Percentiles rank a stretch among this genome's conserved stretches.
Evolutionary conservation across 2,329 filamentous ascomycete genomes (phyloP).

Genomic region (Ceratocystis huliohia): DNA sequence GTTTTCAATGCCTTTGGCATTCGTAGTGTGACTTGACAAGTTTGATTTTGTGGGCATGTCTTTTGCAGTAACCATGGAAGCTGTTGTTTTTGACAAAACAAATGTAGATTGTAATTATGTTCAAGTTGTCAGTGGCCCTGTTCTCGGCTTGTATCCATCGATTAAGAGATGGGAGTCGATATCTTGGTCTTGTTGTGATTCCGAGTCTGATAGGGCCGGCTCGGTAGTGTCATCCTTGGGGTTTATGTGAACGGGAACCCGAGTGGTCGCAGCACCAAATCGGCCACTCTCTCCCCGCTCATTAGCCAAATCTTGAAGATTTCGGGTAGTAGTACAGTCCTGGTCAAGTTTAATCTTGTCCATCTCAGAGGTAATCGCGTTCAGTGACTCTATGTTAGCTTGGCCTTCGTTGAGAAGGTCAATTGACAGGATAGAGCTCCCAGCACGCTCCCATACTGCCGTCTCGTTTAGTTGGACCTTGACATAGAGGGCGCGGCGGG

Average conservation of each 20-base stretch:
- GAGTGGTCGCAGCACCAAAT: constrained; percentile 19
- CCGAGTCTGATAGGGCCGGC: not conserved
- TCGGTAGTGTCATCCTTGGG: constrained; percentile 13
- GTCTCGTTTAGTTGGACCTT: constrained; percentile 78
- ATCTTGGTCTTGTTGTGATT: constrained; percentile 10
- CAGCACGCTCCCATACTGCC: constrained; percentile 70
- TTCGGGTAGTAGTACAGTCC: constrained; percentile 31
- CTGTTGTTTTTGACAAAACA: not conserved
- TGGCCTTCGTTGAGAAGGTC: constrained; percentile 56
- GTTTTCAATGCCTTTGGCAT: not conserved
- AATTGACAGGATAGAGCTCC: constrained; percentile 43
- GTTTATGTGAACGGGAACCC: constrained; percentile 24
- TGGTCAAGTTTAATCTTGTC: constrained; percentile 35
- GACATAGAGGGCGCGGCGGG: constrained; percentile 66
- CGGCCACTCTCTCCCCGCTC: constrained; percentile 34
- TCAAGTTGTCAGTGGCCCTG: constrained; percentile 4
- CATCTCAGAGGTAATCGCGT: constrained; percentile 30
- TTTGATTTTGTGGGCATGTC: not conserved
- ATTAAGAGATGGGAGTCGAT: constrained; percentile 16
- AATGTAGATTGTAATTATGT: constrained; percentile 8
- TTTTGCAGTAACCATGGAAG: not conserved
- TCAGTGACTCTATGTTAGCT: constrained; percentile 34
- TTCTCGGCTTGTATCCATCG: constrained; percentile 19
- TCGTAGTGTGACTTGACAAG: not conserved
- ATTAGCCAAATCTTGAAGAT: constrained; percentile 36